phyloP scores from a whole-genome alignment of 441 rosid species.

The Manihot esculenta region DNA sequence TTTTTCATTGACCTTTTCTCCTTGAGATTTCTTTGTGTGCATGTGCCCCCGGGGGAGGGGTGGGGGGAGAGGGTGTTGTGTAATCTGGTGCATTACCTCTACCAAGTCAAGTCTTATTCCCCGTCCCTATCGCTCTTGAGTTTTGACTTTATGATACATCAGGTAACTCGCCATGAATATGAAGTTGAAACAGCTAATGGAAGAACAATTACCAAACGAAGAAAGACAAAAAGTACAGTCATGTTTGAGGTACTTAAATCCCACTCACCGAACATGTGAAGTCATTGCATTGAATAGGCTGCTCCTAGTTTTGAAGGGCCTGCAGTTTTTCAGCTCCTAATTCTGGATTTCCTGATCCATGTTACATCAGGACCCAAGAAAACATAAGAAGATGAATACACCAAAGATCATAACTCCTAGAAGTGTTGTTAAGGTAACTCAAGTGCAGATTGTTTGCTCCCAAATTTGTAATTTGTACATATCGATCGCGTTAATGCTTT shows the following conservation, averaged over 20 bases:
- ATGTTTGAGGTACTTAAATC: constrained; percentile 67
- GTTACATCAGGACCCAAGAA: constrained; percentile 59
- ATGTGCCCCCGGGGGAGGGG: too few relatives aligned
- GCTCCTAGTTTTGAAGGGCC: background rate
- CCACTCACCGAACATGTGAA: constrained; percentile 1
- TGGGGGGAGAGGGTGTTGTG: too few relatives aligned
- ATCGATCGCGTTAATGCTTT: background rate
- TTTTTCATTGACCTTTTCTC: background rate
- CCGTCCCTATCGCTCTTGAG: background rate
- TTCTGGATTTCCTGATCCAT: constrained; percentile 20
- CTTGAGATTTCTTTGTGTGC: background rate
- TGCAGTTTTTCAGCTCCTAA: background rate
- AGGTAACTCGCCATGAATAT: constrained; percentile 81
- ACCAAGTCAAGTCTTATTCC: background rate
- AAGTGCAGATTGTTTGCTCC: background rate
- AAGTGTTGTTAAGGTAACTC: constrained; percentile 51
- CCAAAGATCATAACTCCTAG: constrained; percentile 55
- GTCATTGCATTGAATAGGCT: background rate
- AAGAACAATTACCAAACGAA: constrained; percentile 64
- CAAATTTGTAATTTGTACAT: background rate
- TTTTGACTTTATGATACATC: constrained; percentile 25
- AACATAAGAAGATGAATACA: constrained; percentile 44
- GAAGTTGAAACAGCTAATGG: constrained; percentile 71
- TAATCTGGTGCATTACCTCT: too few relatives aligned
- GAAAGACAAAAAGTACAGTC: constrained; percentile 64